Evolutionary conservation across 352 stramenopile species (phyloP).

Genomic region (Pythium dissimile): DNA sequence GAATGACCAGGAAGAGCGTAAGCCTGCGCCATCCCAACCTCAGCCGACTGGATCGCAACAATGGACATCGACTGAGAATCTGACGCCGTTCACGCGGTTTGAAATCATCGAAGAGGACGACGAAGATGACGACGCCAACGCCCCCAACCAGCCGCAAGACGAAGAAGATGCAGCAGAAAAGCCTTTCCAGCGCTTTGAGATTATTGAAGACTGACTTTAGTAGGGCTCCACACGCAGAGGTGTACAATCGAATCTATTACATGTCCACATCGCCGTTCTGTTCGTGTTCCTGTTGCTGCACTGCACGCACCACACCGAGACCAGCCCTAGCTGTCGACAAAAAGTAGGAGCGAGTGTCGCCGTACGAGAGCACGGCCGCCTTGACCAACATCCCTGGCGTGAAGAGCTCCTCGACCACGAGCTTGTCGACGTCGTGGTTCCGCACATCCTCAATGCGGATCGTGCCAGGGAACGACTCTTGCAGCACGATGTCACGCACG

Average conservation of each 20-base stretch:
- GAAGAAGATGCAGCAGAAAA: conserved; percentile 24
- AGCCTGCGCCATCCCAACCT: no score
- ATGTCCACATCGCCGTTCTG: conserved; percentile 24
- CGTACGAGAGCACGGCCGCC: conserved; percentile 78
- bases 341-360: conserved; percentile 84
- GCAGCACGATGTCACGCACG: conserved; percentile 65
- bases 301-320: conserved; percentile 54
- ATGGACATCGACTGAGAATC: neutral
- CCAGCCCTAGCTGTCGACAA: conserved; percentile 71
- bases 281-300: conserved; percentile 28
- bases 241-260: conserved; percentile 9
- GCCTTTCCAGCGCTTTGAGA: conserved; percentile 64
- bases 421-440: conserved; percentile 74
- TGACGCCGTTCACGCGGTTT: conserved; percentile 52
- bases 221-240: neutral
- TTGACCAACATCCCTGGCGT: conserved; percentile 68
- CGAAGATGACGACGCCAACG: conserved; percentile 30
- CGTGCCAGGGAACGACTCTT: conserved; percentile 75
- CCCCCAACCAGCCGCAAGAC: conserved; percentile 3
- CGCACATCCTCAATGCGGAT: conserved; percentile 80
- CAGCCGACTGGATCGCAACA: neutral
- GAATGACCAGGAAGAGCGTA: no score
- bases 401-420: conserved; percentile 78
- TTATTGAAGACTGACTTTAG: conserved; percentile 54
- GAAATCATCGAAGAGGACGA: conserved; percentile 54